Conservation (phyloP, 805 yeast genomes). For the Candida xyloterini region DNA sequence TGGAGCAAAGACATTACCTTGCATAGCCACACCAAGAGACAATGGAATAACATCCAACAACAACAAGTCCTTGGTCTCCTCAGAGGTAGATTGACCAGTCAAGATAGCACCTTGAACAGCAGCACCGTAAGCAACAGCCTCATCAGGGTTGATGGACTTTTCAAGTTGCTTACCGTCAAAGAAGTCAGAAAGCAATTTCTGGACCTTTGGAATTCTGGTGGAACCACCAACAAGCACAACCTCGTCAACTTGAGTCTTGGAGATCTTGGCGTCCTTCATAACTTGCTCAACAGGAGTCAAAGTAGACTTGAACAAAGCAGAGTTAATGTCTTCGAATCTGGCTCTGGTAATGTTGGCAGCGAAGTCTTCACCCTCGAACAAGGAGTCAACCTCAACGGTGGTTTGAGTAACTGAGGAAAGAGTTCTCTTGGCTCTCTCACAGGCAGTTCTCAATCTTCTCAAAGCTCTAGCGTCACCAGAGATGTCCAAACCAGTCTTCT, state of each 20-base stretch:
- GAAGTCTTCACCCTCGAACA: conserved; percentile 93
- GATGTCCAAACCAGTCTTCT: conserved; percentile 95
- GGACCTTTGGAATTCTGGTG: conserved; percentile 98
- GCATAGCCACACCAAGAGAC: conserved; percentile 99
- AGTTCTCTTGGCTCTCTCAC: conserved; percentile 99
- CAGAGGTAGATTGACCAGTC: conserved; percentile 86
- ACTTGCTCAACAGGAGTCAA: conserved; percentile 95
- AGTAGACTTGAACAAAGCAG: conserved; percentile 89
- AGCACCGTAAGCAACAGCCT: conserved; percentile 99
- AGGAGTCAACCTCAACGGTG: conserved; percentile 90
- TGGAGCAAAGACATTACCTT: conserved; percentile 98
- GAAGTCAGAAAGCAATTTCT: conserved; percentile 89
- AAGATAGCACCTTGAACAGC: conserved; percentile 99
- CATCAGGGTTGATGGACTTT: conserved; percentile 97
- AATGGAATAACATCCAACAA: conserved; percentile 97
- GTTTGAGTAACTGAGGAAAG: conserved; percentile 95
- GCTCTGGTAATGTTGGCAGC: conserved; percentile 96
- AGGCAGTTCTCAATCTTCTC: conserved; percentile 97
- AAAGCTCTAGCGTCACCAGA: conserved; percentile 93
- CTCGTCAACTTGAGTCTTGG: conserved; percentile 85
- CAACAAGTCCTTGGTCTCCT: conserved; percentile 91
- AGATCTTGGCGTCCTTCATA: conserved; percentile 82
- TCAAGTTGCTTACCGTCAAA: conserved; percentile 96
- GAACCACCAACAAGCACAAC: conserved; percentile 98
- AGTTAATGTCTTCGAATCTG: conserved; percentile 95